Evolutionary conservation across 2,329 filamentous ascomycete genomes (phyloP).

Genomic region (Pyrenochaeta sp.): DNA sequence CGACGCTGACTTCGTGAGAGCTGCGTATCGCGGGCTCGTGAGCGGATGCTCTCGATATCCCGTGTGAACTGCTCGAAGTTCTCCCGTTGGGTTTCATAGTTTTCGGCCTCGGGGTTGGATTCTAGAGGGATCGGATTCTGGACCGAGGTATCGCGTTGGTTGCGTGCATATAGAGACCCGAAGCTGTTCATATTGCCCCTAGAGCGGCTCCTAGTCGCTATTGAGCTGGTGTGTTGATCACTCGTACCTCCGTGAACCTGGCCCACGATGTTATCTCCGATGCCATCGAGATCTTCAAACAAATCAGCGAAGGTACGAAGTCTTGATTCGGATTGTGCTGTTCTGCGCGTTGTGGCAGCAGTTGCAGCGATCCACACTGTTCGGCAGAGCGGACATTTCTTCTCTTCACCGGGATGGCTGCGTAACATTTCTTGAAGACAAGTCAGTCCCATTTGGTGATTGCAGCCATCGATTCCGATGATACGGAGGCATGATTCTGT

Average conservation of each 20-base stretch:
- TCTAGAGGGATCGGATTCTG: constrained; percentile 6
- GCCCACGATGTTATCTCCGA: not conserved
- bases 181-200: not conserved
- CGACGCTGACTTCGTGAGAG: constrained; percentile 1
- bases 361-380: constrained; percentile 22
- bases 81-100: constrained; percentile 7
- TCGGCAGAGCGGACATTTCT: constrained; percentile 33
- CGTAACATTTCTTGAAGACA: constrained; percentile 23
- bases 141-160: not conserved
- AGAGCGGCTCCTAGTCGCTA: not conserved
- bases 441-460: constrained; percentile 19
- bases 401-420: constrained; percentile 12
- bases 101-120: constrained; percentile 9
- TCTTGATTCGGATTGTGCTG: not conserved
- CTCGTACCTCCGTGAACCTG: not conserved
- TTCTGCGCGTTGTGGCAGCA: not conserved
- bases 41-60: constrained; percentile 19
- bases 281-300: not conserved
- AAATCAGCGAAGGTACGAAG: not conserved
- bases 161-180: not conserved
- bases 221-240: not conserved
- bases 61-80: constrained; percentile 12
- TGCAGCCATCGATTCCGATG: constrained; percentile 20
- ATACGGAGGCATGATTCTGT: constrained; percentile 20
- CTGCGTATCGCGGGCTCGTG: constrained; percentile 9